A percentile compares a stretch with the other conserved stretches of the same genome.
Conservation (phyloP, 1,284 basidiomycete species). For the Puccinia triticina region DNA sequence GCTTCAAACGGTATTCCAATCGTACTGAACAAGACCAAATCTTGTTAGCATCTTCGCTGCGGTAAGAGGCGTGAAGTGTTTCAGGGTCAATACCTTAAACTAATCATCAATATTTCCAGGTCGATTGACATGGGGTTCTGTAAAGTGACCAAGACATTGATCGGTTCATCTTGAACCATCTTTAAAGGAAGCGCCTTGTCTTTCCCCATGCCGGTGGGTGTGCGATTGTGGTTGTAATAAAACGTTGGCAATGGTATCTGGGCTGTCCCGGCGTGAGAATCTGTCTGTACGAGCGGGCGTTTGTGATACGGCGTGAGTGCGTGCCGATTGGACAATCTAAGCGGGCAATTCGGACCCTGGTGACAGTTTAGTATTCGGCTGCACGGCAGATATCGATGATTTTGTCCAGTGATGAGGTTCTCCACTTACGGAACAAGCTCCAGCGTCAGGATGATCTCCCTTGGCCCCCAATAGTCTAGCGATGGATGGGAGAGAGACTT, state of each 20-base stretch:
- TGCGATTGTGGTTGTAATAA: slow-evolving; percentile 35
- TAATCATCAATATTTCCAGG: slow-evolving; percentile 31
- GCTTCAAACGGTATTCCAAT: slow-evolving; percentile 13
- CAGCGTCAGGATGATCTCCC: slow-evolving; percentile 11
- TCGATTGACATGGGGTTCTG: slow-evolving; percentile 42
- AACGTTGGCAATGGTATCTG: slow-evolving; percentile 20
- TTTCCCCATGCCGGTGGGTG: background rate
- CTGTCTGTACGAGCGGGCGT: background rate
- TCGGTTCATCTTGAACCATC: slow-evolving; percentile 31
- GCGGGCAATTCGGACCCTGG: background rate
- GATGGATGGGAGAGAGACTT: slow-evolving; percentile 3
- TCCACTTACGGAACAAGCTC: slow-evolving; percentile 36
- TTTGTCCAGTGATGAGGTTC: background rate
- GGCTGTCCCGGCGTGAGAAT: background rate
- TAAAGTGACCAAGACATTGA: slow-evolving; percentile 32
- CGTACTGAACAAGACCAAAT: background rate
- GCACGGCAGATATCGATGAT: background rate
- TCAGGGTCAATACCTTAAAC: slow-evolving; percentile 25
- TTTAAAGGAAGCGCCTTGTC: slow-evolving; percentile 7
- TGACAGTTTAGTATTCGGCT: background rate
- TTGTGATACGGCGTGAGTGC: slow-evolving; percentile 28
- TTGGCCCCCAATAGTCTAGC: slow-evolving; percentile 20
- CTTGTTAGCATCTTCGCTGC: background rate
- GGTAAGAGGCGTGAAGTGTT: background rate
- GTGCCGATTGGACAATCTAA: slow-evolving; percentile 30